Conservation (phyloP, 257 asterid genomes). For the Euphrasia confusa region DNA sequence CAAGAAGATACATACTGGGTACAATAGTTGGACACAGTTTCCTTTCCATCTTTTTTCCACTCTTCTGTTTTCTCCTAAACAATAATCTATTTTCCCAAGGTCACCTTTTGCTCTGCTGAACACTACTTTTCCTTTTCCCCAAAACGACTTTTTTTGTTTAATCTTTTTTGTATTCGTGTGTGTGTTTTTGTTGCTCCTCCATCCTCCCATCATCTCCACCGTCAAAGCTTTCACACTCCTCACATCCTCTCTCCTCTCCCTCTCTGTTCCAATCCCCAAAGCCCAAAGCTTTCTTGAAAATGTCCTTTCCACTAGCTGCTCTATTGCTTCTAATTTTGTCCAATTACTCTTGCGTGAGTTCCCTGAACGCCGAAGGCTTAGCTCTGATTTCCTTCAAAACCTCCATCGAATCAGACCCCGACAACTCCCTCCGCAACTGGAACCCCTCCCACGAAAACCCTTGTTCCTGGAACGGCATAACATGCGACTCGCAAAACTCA, state of each 20-base stretch:
- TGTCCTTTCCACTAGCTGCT: slow-evolving; percentile 31
- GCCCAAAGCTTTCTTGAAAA: slow-evolving; percentile 29
- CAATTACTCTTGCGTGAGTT: slow-evolving; percentile 34
- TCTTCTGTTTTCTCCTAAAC: slow-evolving; percentile 21
- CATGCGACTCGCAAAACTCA: slow-evolving; percentile 62
- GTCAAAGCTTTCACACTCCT: slow-evolving; percentile 38
- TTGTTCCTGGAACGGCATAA: slow-evolving; percentile 89
- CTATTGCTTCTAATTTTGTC: slow-evolving; percentile 33
- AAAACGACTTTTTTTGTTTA: slow-evolving; percentile 24
- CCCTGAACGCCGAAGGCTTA: slow-evolving; percentile 64
- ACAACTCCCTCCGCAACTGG: slow-evolving; percentile 69
- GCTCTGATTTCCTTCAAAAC: slow-evolving; percentile 66
- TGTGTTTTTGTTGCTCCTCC: slow-evolving; percentile 27
- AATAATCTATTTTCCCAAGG: slow-evolving; percentile 46
- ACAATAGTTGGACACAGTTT: slow-evolving; percentile 19
- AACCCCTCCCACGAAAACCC: slow-evolving; percentile 69
- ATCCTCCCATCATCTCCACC: slow-evolving; percentile 32
- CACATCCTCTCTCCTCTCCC: slow-evolving; percentile 19
- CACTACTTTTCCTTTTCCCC: slow-evolving; percentile 62
- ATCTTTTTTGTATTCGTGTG: too few species aligned
- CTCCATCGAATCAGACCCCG: slow-evolving; percentile 58
- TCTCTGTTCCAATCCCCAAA: neutral
- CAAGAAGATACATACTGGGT: too few species aligned
- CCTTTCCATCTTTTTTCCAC: slow-evolving; percentile 22
- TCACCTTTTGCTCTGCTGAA: slow-evolving; percentile 35